phyloP scores from a whole-genome alignment of 2,329 filamentous ascomycete genomes.

The Amesomyces nigricolor region DNA sequence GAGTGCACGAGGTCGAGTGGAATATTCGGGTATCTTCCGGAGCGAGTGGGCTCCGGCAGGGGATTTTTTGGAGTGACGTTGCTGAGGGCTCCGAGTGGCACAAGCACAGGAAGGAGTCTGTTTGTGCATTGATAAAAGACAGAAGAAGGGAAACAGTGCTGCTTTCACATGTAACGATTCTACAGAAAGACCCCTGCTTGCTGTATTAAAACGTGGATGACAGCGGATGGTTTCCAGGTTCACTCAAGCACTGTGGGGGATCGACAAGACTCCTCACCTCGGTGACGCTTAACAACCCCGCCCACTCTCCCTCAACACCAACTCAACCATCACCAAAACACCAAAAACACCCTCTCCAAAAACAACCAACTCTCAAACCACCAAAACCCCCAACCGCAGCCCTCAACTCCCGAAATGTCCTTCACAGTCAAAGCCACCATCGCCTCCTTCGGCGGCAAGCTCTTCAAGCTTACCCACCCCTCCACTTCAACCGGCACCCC shows the following conservation, averaged over 20 bases:
- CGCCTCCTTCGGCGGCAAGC: constrained; percentile 85
- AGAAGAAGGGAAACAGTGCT: too few species aligned
- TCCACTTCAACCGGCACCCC: constrained; percentile 73
- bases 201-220: not conserved
- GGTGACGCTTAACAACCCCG: too few species aligned
- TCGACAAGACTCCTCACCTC: too few species aligned
- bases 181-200: too few species aligned
- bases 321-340: not conserved
- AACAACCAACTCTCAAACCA: not conserved
- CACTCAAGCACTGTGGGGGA: not conserved
- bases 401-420: constrained; percentile 49
- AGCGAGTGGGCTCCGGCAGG: too few species aligned
- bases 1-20: too few species aligned
- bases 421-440: constrained; percentile 89
- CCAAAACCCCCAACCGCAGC: not conserved
- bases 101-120: too few species aligned
- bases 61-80: too few species aligned
- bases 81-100: too few species aligned
- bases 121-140: too few species aligned
- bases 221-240: not conserved
- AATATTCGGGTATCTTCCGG: too few species aligned
- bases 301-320: not conserved
- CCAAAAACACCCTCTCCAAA: not conserved
- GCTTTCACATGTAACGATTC: too few species aligned
- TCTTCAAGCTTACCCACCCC: constrained; percentile 87